phyloP scores from a whole-genome alignment of 768 basidiomycete genomes.

The Asterophora parasitica region DNA sequence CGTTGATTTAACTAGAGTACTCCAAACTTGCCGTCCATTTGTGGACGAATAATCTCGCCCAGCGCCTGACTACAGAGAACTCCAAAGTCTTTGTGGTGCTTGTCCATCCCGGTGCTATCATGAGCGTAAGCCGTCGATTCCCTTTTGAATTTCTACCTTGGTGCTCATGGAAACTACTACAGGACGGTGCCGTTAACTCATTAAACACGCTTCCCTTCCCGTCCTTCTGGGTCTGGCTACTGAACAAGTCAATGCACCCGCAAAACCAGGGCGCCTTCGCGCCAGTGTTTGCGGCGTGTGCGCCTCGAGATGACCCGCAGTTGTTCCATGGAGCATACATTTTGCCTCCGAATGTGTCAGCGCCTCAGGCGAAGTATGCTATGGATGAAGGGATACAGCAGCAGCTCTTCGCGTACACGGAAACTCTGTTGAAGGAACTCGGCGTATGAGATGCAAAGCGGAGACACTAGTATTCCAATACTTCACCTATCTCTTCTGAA shows the following conservation, averaged over 20 bases:
- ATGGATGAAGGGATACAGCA: background rate
- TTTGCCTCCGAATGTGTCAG: background rate
- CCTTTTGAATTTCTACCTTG: background rate
- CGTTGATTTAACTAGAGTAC: background rate
- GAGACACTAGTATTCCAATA: no score
- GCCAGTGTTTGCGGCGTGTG: background rate
- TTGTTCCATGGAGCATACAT: background rate
- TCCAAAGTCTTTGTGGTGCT: background rate
- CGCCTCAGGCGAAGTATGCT: background rate
- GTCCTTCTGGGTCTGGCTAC: background rate
- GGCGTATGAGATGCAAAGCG: background rate
- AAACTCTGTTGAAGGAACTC: background rate
- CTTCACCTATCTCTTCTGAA: no score
- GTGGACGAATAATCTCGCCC: background rate
- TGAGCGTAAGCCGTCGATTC: background rate
- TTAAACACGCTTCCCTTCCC: background rate
- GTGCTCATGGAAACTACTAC: background rate
- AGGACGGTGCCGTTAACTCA: background rate
- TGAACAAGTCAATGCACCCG: background rate
- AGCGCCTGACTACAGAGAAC: background rate
- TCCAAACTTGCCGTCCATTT: background rate
- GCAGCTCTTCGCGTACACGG: background rate
- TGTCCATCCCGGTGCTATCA: background rate
- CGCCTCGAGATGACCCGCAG: background rate
- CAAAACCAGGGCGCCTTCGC: background rate